Evolutionary conservation across 2,329 filamentous ascomycete species (phyloP).

Genomic region (Monilinia vaccinii-corymbosi): DNA sequence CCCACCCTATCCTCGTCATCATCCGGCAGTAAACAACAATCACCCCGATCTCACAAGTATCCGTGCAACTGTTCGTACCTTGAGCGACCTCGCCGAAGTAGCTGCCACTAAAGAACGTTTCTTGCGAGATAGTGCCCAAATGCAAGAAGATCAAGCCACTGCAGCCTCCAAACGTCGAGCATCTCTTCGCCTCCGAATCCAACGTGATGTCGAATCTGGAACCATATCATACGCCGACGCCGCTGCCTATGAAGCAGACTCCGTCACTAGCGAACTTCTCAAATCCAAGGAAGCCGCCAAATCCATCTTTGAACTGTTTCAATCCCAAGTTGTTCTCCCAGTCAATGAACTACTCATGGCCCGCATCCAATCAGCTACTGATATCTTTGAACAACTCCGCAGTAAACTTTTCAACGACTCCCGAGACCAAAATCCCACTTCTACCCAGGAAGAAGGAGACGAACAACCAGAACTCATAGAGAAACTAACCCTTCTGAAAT

Average conservation of each 20-base stretch:
- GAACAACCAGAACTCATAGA: slow-evolving; percentile 90
- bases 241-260: slow-evolving; percentile 69
- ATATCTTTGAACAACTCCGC: slow-evolving; percentile 68
- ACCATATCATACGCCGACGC: slow-evolving; percentile 77
- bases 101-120: slow-evolving; percentile 58
- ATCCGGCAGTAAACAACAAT: slow-evolving; percentile 92
- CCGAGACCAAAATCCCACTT: slow-evolving; percentile 57
- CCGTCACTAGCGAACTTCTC: slow-evolving; percentile 59
- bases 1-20: slow-evolving; percentile 86
- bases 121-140: slow-evolving; percentile 45
- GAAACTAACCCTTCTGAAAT: slow-evolving; percentile 89
- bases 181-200: slow-evolving; percentile 64
- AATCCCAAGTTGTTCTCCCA: slow-evolving; percentile 72
- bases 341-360: slow-evolving; percentile 71
- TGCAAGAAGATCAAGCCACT: slow-evolving; percentile 45
- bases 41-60: slow-evolving; percentile 81
- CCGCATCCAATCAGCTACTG: slow-evolving; percentile 63
- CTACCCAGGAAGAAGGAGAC: slow-evolving; percentile 89
- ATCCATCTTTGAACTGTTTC: slow-evolving; percentile 75
- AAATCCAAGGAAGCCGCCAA: slow-evolving; percentile 66
- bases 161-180: slow-evolving; percentile 46
- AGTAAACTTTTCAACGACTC: slow-evolving; percentile 64
- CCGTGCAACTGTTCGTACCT: slow-evolving; percentile 60
- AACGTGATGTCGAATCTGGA: slow-evolving; percentile 68
- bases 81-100: slow-evolving; percentile 67